Conservation (phyloP, 768 basidiomycete species). For the Termitomyces sp. region DNA sequence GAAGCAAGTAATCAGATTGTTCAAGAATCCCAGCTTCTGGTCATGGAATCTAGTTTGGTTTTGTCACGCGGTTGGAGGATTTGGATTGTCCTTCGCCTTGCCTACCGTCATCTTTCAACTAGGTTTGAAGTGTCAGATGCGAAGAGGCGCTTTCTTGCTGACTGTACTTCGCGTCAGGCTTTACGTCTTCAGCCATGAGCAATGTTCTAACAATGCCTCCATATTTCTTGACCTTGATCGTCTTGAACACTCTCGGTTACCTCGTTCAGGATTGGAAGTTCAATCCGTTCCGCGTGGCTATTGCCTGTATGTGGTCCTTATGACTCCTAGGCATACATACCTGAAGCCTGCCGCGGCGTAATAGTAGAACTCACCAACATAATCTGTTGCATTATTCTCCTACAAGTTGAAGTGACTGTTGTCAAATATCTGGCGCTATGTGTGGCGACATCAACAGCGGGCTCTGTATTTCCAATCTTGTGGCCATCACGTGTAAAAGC, state of each 20-base stretch:
- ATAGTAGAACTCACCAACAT: conserved; percentile 10
- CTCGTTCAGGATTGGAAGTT: conserved; percentile 5
- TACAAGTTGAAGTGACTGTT: conserved; percentile 6
- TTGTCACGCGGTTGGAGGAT: conserved; percentile 12
- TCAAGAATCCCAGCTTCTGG: conserved; percentile 10
- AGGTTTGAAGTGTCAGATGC: neutral
- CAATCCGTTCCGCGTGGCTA: conserved; percentile 11
- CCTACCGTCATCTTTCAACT: conserved; percentile 11
- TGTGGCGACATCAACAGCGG: conserved; percentile 10
- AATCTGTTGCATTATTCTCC: conserved; percentile 9
- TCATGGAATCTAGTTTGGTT: conserved; percentile 6
- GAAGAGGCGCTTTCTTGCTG: neutral
- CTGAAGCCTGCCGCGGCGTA: neutral
- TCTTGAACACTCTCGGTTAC: conserved; percentile 11
- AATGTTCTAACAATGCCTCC: conserved; percentile 12
- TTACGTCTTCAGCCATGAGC: conserved; percentile 9
- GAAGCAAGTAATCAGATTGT: conserved; percentile 1
- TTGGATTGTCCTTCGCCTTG: conserved; percentile 8
- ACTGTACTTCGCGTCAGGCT: conserved; percentile 1
- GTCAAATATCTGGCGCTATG: conserved; percentile 9
- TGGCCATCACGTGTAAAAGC: conserved; percentile 13
- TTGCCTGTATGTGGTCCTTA: conserved; percentile 1
- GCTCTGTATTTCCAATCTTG: conserved; percentile 7
- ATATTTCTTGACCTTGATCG: conserved; percentile 5
- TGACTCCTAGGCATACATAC: neutral